Evolutionary conservation across 352 stramenopile species (phyloP).

Genomic region (Pythium periplocum): DNA sequence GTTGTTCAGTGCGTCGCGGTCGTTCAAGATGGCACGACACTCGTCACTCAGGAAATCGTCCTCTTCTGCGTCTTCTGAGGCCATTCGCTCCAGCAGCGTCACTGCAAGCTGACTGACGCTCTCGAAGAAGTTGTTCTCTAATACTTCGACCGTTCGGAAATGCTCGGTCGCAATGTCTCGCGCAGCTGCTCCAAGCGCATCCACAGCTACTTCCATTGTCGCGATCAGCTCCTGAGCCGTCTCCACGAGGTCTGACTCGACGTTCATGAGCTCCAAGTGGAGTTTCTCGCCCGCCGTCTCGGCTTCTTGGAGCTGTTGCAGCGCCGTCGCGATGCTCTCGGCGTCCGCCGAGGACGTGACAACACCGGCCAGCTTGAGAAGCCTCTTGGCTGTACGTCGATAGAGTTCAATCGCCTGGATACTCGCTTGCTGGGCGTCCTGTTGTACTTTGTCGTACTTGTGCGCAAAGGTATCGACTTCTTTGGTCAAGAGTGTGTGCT

Average conservation of each 20-base stretch:
- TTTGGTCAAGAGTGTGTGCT: constrained; percentile 41
- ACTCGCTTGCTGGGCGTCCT: constrained; percentile 65
- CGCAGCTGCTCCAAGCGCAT: constrained; percentile 52
- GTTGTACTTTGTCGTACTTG: constrained; percentile 62
- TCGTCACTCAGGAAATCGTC: constrained; percentile 77
- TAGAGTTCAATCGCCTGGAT: constrained; percentile 81
- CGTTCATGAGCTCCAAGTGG: constrained; percentile 83
- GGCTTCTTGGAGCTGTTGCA: constrained; percentile 80
- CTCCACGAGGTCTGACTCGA: constrained; percentile 84
- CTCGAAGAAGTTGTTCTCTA: constrained; percentile 91
- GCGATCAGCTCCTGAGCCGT: constrained; percentile 61
- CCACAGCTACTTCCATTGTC: constrained; percentile 57
- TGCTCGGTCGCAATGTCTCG: constrained; percentile 69
- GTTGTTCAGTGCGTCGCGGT: constrained; percentile 79
- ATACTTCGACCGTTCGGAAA: constrained; percentile 86
- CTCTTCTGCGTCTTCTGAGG: constrained; percentile 70
- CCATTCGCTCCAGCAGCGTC: constrained; percentile 68
- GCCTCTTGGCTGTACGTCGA: constrained; percentile 62
- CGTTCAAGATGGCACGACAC: constrained; percentile 74
- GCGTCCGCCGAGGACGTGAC: constrained; percentile 7
- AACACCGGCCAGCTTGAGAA: constrained; percentile 52
- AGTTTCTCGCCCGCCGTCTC: constrained; percentile 82
- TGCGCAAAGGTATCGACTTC: constrained; percentile 54
- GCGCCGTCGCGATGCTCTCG: constrained; percentile 25
- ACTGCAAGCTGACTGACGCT: constrained; percentile 78